phyloP scores from a whole-genome alignment of 1,284 basidiomycete species.

The Ganoderma resinaceum region DNA sequence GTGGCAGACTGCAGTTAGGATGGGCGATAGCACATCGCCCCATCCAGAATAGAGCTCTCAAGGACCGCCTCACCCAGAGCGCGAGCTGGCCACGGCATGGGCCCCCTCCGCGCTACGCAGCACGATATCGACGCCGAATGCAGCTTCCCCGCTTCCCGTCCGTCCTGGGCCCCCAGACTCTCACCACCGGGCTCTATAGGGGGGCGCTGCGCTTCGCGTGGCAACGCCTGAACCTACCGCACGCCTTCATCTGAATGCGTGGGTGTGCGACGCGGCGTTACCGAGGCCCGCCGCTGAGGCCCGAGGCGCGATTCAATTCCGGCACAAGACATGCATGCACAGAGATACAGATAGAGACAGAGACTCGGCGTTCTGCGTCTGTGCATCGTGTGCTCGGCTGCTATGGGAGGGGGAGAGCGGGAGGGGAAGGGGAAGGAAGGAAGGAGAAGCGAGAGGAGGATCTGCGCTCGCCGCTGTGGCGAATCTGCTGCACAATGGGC shows the following conservation, averaged over 20 bases:
- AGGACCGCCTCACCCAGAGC: background rate
- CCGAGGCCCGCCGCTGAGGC: background rate
- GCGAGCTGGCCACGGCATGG: background rate
- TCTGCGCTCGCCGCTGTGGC: constrained; percentile 1
- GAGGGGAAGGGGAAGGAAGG: too few species aligned
- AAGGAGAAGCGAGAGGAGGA: background rate
- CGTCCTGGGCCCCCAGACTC: background rate
- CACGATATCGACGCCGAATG: background rate
- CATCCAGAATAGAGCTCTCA: background rate
- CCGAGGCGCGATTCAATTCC: background rate
- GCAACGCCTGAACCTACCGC: background rate
- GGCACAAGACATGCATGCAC: too few species aligned
- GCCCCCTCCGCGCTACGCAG: background rate
- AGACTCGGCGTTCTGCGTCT: background rate
- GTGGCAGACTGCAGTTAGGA: too few species aligned
- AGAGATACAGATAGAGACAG: too few species aligned
- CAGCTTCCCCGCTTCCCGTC: constrained; percentile 1
- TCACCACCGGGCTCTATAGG: background rate
- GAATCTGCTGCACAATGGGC: background rate
- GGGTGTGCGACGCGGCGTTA: background rate
- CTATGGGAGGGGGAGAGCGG: background rate
- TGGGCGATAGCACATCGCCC: background rate
- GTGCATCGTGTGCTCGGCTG: background rate
- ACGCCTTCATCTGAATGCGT: constrained; percentile 1
- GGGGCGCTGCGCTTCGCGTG: background rate